phyloP scores from a whole-genome alignment of 495 filamentous ascomycete species.

The Annulohypoxylon stygium region DNA sequence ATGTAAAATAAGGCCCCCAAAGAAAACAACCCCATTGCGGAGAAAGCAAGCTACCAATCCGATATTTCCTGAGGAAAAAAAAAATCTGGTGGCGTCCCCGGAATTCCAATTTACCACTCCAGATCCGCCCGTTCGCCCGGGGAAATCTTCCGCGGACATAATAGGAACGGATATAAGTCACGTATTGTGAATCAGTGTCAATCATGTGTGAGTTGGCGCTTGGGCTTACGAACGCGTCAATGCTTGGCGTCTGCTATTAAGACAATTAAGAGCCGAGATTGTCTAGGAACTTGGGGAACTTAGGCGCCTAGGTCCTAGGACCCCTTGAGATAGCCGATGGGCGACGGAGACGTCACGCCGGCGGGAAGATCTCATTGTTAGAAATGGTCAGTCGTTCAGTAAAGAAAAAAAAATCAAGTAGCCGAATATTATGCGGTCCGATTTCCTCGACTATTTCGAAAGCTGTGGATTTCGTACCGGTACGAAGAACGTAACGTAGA shows the following conservation, averaged over 20 bases:
- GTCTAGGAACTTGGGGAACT: not conserved
- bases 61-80: slow-evolving; percentile 35
- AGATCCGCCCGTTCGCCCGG: slow-evolving; percentile 29
- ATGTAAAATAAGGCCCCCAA: slow-evolving; percentile 14
- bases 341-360: slow-evolving; percentile 19
- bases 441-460: slow-evolving; percentile 18
- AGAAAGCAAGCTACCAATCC: slow-evolving; percentile 40
- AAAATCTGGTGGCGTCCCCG: slow-evolving; percentile 21
- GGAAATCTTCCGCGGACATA: not conserved
- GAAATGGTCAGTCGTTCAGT: slow-evolving; percentile 26
- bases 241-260: slow-evolving; percentile 18
- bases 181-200: not conserved
- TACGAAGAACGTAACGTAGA: not conserved
- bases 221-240: slow-evolving; percentile 14
- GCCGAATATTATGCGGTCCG: slow-evolving; percentile 29
- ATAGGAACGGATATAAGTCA: slow-evolving; percentile 12
- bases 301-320: not conserved
- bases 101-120: slow-evolving; percentile 28
- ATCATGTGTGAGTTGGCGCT: slow-evolving; percentile 18
- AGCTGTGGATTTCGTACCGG: slow-evolving; percentile 8
- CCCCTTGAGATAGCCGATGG: slow-evolving; percentile 3
- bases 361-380: slow-evolving; percentile 20
- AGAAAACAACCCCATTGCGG: slow-evolving; percentile 23
- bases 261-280: slow-evolving; percentile 4
- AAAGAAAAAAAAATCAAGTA: not conserved